Evolutionary conservation across 805 yeast species (phyloP).

Genomic region (Saturnispora gosingensis): DNA sequence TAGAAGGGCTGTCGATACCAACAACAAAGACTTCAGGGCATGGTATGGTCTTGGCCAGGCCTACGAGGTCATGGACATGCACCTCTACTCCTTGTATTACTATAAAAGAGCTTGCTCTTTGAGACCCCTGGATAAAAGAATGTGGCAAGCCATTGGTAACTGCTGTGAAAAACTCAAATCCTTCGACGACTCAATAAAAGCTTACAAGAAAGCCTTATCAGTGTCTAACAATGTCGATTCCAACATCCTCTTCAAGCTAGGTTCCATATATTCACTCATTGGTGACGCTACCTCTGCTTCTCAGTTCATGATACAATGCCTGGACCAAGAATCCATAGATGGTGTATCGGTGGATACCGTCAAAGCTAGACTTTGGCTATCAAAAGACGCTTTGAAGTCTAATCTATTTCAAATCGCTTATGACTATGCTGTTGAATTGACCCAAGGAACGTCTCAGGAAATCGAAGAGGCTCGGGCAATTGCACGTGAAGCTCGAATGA

Average conservation of each 20-base stretch:
- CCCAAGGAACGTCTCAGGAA: slow-evolving; percentile 70
- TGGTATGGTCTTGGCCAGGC: slow-evolving; percentile 99
- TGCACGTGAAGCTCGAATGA: slow-evolving; percentile 64
- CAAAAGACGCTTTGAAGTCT: slow-evolving; percentile 50
- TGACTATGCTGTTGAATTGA: slow-evolving; percentile 60
- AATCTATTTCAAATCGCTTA: slow-evolving; percentile 61
- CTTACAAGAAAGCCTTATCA: slow-evolving; percentile 68
- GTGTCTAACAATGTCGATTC: slow-evolving; percentile 44
- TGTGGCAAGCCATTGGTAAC: slow-evolving; percentile 94
- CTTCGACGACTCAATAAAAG: slow-evolving; percentile 62
- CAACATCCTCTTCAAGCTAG: slow-evolving; percentile 54
- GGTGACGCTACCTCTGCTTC: slow-evolving; percentile 46
- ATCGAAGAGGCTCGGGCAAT: slow-evolving; percentile 84
- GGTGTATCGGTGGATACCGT: slow-evolving; percentile 66
- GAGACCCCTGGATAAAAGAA: slow-evolving; percentile 81
- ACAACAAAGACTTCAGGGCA: slow-evolving; percentile 83
- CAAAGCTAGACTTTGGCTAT: slow-evolving; percentile 82
- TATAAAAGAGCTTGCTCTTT: slow-evolving; percentile 85
- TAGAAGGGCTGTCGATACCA: slow-evolving; percentile 85
- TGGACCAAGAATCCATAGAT: slow-evolving; percentile 54
- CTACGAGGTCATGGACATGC: slow-evolving; percentile 94
- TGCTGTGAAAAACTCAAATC: slow-evolving; percentile 78
- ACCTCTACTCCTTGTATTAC: slow-evolving; percentile 81
- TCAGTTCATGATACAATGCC: slow-evolving; percentile 56
- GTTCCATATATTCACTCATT: slow-evolving; percentile 50